Percentiles rank a stretch among this genome's conserved stretches.
Evolutionary conservation across 495 filamentous ascomycete species (phyloP).

Genomic region (Darksidea phi): DNA sequence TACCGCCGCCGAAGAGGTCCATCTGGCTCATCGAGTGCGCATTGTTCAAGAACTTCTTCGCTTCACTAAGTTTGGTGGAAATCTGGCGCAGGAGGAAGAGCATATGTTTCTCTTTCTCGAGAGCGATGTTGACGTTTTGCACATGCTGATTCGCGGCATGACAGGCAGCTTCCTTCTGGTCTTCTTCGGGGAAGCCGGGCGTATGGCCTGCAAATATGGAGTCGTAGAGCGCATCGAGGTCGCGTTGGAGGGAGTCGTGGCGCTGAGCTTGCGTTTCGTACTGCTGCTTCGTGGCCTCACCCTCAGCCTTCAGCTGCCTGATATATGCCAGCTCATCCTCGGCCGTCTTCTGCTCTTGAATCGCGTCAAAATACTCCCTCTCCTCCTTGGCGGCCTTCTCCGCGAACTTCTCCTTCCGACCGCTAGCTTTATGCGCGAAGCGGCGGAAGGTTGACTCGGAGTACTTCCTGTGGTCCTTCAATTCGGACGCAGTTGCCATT

Average conservation of each 20-base stretch:
- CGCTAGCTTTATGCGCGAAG: conserved; percentile 48
- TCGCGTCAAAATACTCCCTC: conserved; percentile 49
- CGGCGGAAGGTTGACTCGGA: conserved; percentile 50
- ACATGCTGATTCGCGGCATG: conserved; percentile 34
- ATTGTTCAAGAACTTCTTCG: conserved; percentile 9
- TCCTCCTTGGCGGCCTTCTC: conserved; percentile 50
- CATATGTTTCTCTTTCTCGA: conserved; percentile 38
- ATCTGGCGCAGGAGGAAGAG: conserved; percentile 31
- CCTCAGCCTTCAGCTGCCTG: conserved; percentile 20
- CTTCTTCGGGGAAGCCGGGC: conserved; percentile 51
- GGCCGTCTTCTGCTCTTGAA: conserved; percentile 45
- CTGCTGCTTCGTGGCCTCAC: conserved; percentile 13
- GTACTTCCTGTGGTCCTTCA: conserved; percentile 51
- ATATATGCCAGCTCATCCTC: conserved; percentile 44
- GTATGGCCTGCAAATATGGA: conserved; percentile 50
- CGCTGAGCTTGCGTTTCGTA: conserved; percentile 31
- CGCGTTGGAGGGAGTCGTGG: conserved; percentile 42
- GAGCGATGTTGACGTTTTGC: conserved; percentile 28
- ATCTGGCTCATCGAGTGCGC: conserved; percentile 32
- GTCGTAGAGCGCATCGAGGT: conserved; percentile 36
- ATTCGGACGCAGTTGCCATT: conserved; percentile 43
- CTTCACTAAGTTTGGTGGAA: conserved; percentile 15
- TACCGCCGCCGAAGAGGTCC: conserved; percentile 28
- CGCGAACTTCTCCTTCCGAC: conserved; percentile 45
- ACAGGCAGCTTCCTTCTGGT: conserved; percentile 42